Conservation (phyloP, 2,329 filamentous ascomycete species). For the Fusarium coffeatum region DNA sequence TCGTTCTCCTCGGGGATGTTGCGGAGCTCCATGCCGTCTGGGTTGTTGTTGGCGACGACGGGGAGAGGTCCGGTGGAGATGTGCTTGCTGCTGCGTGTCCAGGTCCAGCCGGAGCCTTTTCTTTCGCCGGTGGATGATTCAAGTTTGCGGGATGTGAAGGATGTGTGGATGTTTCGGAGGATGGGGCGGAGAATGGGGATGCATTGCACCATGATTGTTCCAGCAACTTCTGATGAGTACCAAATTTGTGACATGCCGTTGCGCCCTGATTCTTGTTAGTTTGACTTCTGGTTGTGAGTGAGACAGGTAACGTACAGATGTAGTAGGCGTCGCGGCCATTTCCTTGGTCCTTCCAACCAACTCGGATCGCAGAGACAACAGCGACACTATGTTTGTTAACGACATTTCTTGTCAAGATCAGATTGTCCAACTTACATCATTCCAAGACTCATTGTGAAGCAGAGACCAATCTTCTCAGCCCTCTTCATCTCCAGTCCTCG, state of each 20-base stretch:
- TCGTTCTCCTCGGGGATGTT: slow-evolving; percentile 40
- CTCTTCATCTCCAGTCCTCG: slow-evolving; percentile 60
- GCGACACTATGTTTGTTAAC: slow-evolving; percentile 52
- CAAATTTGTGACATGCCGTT: slow-evolving; percentile 46
- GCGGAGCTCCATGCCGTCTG: slow-evolving; percentile 34
- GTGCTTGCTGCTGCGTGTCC: slow-evolving; percentile 39
- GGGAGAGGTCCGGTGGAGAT: slow-evolving; percentile 23
- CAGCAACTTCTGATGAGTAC: slow-evolving; percentile 63
- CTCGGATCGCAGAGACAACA: slow-evolving; percentile 60
- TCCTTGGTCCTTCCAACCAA: slow-evolving; percentile 61
- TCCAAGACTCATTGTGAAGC: slow-evolving; percentile 62
- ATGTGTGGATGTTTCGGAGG: slow-evolving; percentile 48
- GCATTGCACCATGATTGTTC: slow-evolving; percentile 67
- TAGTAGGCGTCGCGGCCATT: slow-evolving; percentile 60
- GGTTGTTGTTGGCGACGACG: not conserved
- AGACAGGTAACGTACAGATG: slow-evolving; percentile 58
- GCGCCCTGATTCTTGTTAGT: slow-evolving; percentile 31
- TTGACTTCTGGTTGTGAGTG: too few species aligned
- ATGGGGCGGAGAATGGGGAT: slow-evolving; percentile 64
- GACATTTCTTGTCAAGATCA: rapidly evolving
- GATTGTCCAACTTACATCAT: slow-evolving; percentile 52
- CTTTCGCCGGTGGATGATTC: slow-evolving; percentile 32
- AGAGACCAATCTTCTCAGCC: slow-evolving; percentile 62
- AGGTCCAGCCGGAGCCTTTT: slow-evolving; percentile 38
- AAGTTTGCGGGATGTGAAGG: slow-evolving; percentile 40